Base-by-base conservation (phyloP, 2,329 filamentous ascomycete genomes). In the Colletotrichum ledebouriae region DNA sequence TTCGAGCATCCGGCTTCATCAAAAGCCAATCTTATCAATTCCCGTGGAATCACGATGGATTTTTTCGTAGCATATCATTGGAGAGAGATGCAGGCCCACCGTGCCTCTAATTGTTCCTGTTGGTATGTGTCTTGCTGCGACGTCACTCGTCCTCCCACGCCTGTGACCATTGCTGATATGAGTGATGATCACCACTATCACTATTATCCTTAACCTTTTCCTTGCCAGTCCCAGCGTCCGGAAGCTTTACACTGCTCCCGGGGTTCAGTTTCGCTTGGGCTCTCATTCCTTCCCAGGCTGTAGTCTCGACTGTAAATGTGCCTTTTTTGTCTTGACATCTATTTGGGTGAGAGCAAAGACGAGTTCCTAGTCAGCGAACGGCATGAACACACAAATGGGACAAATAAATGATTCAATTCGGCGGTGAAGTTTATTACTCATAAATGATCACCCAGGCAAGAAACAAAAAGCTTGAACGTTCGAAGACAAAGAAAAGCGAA, bases 271-370 rank as follows among this genome's bases (percentile, higher is more conserved):
- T 41, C 11, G 25, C 17, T 17, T 17, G 29, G 25, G 46, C 20
- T 12, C 20, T 44, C 20, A 37, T 20, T 22, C 77, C 82, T 78
- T 90, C 88, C 88, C 88, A 90, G 49, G 84, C 82, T 12, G 89
- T 90, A 25, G 89, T 91, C 78, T 91, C 89, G 49, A 89, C 85
- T 75, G 81, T 85, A 72, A 90, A 91, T 7, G 67, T 79, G 4
- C 86, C 86, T 13, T 86, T 86, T 72, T 79, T 83, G 76, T 90
- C 87, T 67, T 81, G 79, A 76, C 89, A 90, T 72, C 89, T 90
- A 55, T 56, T 50, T 75, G 42, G 70, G 69, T 69, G 71, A 58
- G 67, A 20, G 37, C 46, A 33, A 12, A 33, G 12, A 49, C 6
- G 13, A 39, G 37, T 39, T 42, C 6, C 10, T 47, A 3, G 17